Conservation (phyloP, 1,284 basidiomycete genomes). For the Ceratobasidium sp. region DNA sequence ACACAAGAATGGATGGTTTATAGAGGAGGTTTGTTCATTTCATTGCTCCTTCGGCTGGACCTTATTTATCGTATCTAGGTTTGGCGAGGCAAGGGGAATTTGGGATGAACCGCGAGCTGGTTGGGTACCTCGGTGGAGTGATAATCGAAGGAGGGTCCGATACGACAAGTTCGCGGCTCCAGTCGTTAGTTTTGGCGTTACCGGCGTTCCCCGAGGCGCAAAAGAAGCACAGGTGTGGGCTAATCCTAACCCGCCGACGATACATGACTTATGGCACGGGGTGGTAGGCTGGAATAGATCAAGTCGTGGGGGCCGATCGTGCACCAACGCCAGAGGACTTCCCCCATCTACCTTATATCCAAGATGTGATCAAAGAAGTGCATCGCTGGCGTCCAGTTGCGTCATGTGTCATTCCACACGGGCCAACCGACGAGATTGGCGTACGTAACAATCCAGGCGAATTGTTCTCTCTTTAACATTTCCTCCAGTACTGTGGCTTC, state of each 20-base stretch:
- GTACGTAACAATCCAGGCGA: no score
- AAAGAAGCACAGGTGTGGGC: slow-evolving; percentile 37
- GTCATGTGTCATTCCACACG: no score
- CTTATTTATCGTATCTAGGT: no score
- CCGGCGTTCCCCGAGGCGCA: slow-evolving; percentile 36
- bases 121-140: slow-evolving; percentile 38
- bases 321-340: slow-evolving; percentile 50
- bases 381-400: slow-evolving; percentile 35
- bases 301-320: slow-evolving; percentile 48
- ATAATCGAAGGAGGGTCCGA: slow-evolving; percentile 47
- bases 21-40: slow-evolving; percentile 25
- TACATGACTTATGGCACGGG: no score
- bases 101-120: slow-evolving; percentile 33
- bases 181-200: slow-evolving; percentile 42
- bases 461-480: no score
- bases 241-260: not conserved
- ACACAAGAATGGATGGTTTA: slow-evolving; percentile 40
- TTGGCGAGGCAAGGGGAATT: slow-evolving; percentile 30
- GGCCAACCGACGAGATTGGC: no score
- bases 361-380: slow-evolving; percentile 50
- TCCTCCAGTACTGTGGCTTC: no score
- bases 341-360: slow-evolving; percentile 50
- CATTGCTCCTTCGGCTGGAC: not conserved
- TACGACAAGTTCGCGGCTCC: slow-evolving; percentile 46
- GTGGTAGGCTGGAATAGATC: slow-evolving; percentile 49